These are phyloP conservation scores for Quercus wislizeni DNA, from an alignment of 306 rosid genomes.

Conservation along the genomic window DNA sequence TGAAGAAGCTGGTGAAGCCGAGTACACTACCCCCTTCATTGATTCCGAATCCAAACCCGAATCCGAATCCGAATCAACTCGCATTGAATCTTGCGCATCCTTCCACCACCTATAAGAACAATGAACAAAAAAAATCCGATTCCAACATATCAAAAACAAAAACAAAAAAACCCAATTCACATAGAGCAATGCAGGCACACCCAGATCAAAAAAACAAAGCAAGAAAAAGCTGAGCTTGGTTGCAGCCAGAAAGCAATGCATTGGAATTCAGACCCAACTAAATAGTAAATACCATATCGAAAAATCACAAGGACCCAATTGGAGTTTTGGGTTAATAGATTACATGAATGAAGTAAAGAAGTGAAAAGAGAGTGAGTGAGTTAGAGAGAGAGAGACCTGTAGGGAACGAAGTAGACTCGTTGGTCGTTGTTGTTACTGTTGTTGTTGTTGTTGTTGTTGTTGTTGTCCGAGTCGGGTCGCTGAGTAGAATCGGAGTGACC, in stretches of 20 bases:
- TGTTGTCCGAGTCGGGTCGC: slow-evolving; percentile 40
- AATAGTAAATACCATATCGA: not conserved
- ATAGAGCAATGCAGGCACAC: slow-evolving; percentile 26
- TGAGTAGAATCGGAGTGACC: slow-evolving; percentile 46
- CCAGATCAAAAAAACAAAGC: slow-evolving; percentile 39
- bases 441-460: not conserved
- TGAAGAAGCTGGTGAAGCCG: slow-evolving; percentile 55
- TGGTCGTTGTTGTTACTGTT: slow-evolving; percentile 30
- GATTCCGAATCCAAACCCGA: slow-evolving; percentile 50
- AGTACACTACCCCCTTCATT: slow-evolving; percentile 57
- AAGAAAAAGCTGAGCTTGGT: not conserved
- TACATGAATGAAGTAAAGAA: slow-evolving; percentile 25
- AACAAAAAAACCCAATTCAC: slow-evolving; percentile 25
- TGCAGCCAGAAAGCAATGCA: slow-evolving; percentile 2
- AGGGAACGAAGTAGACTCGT: slow-evolving; percentile 89
- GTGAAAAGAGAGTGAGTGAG: slow-evolving; percentile 18
- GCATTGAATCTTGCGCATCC: slow-evolving; percentile 73
- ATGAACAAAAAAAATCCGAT: slow-evolving; percentile 10
- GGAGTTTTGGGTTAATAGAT: slow-evolving; percentile 23
- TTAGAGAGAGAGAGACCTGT: slow-evolving; percentile 52
- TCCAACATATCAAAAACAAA: not conserved
- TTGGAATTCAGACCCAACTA: not conserved
- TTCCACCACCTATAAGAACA: slow-evolving; percentile 83
- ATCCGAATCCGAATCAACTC: slow-evolving; percentile 27
- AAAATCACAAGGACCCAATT: slow-evolving; percentile 2